A percentile compares a stretch with the other conserved stretches of the same genome.
These are phyloP conservation scores for Austropuccinia psidii DNA, from an alignment of 1,284 basidiomycete species.

Conservation along the genomic window DNA sequence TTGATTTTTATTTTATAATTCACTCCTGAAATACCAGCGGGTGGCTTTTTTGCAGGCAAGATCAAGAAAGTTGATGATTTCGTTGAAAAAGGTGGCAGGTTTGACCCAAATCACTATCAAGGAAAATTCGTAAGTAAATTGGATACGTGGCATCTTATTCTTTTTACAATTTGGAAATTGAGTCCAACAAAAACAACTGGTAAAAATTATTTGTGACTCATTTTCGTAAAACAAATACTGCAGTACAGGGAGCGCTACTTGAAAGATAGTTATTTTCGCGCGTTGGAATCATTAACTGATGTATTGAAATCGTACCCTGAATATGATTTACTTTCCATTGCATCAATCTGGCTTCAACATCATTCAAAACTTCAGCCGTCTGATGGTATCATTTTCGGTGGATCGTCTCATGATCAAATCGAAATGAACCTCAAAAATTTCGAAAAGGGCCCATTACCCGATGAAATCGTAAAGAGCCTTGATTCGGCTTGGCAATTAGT, in stretches of 20 bases:
- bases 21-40: neutral
- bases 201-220: too few species aligned
- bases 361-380: neutral
- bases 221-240: neutral
- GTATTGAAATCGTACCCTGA: neutral
- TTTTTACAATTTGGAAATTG: too few species aligned
- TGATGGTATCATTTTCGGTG: conserved; percentile 15
- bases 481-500: conserved; percentile 8
- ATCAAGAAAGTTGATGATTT: neutral
- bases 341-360: conserved; percentile 36
- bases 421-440: conserved; percentile 1
- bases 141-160: neutral
- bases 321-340: neutral
- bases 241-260: neutral
- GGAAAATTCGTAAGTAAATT: neutral
- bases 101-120: neutral
- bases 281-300: neutral
- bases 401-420: neutral
- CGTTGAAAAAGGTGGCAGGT: neutral
- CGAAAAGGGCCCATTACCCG: conserved; percentile 7
- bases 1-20: too few species aligned
- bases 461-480: neutral
- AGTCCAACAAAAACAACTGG: too few species aligned
- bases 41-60: conserved; percentile 22
- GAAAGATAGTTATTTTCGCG: neutral